Evolutionary conservation across 768 basidiomycete species (phyloP).

Genomic region (Calocera cornea): DNA sequence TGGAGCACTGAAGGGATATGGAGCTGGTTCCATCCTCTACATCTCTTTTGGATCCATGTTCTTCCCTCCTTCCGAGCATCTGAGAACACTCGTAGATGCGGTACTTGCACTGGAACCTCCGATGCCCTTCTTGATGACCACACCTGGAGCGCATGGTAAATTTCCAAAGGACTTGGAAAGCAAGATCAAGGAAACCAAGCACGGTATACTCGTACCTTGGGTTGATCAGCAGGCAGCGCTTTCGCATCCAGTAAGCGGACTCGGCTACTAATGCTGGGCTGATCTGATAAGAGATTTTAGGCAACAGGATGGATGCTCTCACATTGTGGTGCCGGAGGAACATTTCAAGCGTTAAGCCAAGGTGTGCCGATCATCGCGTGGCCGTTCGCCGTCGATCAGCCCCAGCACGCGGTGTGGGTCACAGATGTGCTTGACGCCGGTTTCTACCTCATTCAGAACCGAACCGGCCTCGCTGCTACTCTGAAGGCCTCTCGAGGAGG

Average conservation of each 20-base stretch:
- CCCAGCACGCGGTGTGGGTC: background rate
- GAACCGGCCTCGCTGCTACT: background rate
- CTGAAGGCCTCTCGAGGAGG: background rate
- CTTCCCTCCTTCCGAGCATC: background rate
- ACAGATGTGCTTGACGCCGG: background rate
- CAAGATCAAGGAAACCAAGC: background rate
- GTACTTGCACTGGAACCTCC: background rate
- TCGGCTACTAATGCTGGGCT: too few species aligned
- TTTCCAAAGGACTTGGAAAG: background rate
- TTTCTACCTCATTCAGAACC: background rate
- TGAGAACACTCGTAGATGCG: background rate
- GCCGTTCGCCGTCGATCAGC: background rate
- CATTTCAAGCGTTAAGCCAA: background rate
- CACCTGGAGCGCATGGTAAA: background rate
- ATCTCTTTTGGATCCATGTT: background rate
- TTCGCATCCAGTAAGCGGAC: background rate
- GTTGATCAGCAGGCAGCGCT: background rate
- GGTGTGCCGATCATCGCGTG: background rate
- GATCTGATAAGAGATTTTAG: too few species aligned
- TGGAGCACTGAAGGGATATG: background rate
- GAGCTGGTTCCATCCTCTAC: background rate
- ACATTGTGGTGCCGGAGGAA: background rate
- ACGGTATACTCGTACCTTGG: background rate
- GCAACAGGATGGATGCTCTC: background rate
- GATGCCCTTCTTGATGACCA: background rate